Evolutionary conservation across 1,139 yeast species (phyloP).

Genomic region (Lipomyces yarrowii): DNA sequence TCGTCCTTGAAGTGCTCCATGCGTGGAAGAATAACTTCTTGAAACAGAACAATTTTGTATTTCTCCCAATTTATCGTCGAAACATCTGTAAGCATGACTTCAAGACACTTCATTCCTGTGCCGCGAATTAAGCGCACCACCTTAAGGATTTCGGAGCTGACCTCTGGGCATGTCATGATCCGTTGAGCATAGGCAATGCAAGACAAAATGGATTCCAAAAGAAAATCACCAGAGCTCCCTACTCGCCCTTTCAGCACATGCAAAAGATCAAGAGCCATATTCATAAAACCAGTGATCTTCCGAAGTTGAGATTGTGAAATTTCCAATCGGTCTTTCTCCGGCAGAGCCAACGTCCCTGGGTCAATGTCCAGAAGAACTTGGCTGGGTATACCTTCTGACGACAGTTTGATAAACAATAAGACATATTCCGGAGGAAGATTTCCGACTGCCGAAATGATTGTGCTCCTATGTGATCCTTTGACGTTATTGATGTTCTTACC

Average conservation of each 20-base stretch:
- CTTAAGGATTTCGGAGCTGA: conserved; percentile 33
- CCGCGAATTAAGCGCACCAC: conserved; percentile 39
- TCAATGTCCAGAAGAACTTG: conserved; percentile 52
- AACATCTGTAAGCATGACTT: conserved; percentile 37
- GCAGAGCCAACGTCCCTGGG: conserved; percentile 1
- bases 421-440: conserved; percentile 60
- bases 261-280: conserved; percentile 65
- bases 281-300: conserved; percentile 62
- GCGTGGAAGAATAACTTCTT: conserved; percentile 63
- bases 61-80: conserved; percentile 56
- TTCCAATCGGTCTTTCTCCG: conserved; percentile 10
- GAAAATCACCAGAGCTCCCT: conserved; percentile 52
- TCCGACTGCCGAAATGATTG: conserved; percentile 73
- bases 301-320: conserved; percentile 9
- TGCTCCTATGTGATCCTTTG: conserved; percentile 71
- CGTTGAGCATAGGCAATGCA: conserved; percentile 60
- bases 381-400: conserved; percentile 48
- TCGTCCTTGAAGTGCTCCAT: conserved; percentile 68
- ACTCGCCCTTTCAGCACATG: conserved; percentile 64
- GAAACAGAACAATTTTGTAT: conserved; percentile 56
- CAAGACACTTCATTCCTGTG: conserved; percentile 41
- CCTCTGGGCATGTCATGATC: conserved; percentile 33
- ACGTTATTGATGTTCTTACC: conserved; percentile 54
- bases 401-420: conserved; percentile 61
- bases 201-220: conserved; percentile 64